These are phyloP conservation scores for Lasiosphaeris hirsuta DNA, from an alignment of 495 filamentous ascomycete genomes.

Conservation along the genomic window DNA sequence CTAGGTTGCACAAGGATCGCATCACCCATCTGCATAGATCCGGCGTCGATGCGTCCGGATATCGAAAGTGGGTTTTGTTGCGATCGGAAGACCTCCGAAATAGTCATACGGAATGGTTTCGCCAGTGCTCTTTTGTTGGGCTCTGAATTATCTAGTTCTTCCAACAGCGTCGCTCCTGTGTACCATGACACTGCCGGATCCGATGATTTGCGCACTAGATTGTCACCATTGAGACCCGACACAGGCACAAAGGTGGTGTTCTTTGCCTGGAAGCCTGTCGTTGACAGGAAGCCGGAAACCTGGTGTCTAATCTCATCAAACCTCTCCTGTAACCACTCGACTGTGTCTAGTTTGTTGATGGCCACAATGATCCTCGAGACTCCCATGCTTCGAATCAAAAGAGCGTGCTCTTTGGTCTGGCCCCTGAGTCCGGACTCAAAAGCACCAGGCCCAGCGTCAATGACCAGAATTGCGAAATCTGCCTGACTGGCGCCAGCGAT, in stretches of 20 bases:
- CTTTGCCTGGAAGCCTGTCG: constrained; percentile 74
- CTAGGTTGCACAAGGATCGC: constrained; percentile 74
- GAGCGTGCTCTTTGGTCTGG: constrained; percentile 89
- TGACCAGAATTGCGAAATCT: constrained; percentile 92
- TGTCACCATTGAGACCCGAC: constrained; percentile 83
- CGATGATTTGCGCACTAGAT: constrained; percentile 62
- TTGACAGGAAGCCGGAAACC: constrained; percentile 73
- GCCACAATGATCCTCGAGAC: constrained; percentile 83
- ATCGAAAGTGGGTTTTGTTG: constrained; percentile 80
- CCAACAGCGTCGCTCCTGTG: constrained; percentile 68
- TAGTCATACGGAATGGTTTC: constrained; percentile 79
- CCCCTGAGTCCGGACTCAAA: constrained; percentile 92
- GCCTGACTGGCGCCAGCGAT: constrained; percentile 94
- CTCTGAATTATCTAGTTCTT: constrained; percentile 78
- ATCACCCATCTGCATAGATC: constrained; percentile 80
- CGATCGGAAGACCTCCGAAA: constrained; percentile 62
- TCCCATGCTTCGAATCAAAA: constrained; percentile 88
- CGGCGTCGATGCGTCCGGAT: constrained; percentile 81
- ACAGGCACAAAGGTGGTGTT: constrained; percentile 85
- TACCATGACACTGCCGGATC: constrained; percentile 71
- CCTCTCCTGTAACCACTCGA: constrained; percentile 72
- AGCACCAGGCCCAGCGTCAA: constrained; percentile 81
- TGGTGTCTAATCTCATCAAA: constrained; percentile 85
- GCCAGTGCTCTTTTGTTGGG: constrained; percentile 65
- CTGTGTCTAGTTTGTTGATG: constrained; percentile 90